Evolutionary conservation across 164 flowering plant species (phyloP), one percentile per base, ranked within the genome.

Genomic region (Sedum album): DNA sequence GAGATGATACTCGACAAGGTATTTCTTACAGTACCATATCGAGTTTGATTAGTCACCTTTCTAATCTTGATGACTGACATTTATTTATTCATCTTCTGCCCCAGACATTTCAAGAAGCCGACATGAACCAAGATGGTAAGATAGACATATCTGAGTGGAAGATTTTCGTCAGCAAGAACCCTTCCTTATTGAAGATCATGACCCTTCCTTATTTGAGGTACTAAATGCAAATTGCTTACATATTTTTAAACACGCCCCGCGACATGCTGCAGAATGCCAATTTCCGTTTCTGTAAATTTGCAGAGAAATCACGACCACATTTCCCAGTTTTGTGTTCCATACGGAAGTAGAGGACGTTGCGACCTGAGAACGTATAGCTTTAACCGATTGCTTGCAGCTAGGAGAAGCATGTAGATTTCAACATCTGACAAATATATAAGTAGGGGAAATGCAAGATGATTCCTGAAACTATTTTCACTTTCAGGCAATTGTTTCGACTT

Each of bases 1-100:
- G 98, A 93, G 74, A 74, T 71, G 55, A 91, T 93, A 67, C 85
- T 93, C 31, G 97, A 93, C 68, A 93, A 93, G 90, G 98, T 91
- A 39, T 26, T 51, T 44, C 4, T 11, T 44, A 44, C 48, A 44
- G 48, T 3, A 39, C 8, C 42, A 39, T 39, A 8, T 39, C 13
- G 42, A 39, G 8, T 10, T 14, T 39, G 8, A 1, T 44, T 18
- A 44, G 48, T 44, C 48, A 44, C 48, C 48, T 11, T 44, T 44
- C 11, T 18, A 44, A 44, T 44, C 48, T 44, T 4, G 5, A 13
- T 44, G 17, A 44, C 48, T 4, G 48, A 44, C 17, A 44, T 44
- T 11, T 11, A 44, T 14, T 44, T 44, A 1, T 11, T 44, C 48
- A 44, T 44, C 3, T 11, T 15, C 48, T 44, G 48, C 2, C 48